phyloP scores from a whole-genome alignment of 495 filamentous ascomycete genomes.

The Neurospora discreta region DNA sequence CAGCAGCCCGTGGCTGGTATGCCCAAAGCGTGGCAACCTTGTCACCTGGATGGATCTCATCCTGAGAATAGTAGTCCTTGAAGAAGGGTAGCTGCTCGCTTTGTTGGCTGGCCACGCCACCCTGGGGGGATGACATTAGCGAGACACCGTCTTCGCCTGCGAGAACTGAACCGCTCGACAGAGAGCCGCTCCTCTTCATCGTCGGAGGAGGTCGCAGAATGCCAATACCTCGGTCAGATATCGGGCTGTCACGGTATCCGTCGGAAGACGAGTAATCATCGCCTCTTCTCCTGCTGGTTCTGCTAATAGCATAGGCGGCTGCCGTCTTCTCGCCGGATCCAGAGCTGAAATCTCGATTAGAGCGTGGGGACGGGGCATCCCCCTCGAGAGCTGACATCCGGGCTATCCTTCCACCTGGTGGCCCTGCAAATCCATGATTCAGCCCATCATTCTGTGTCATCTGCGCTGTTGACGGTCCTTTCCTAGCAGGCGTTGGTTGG shows the following conservation, averaged over 20 bases:
- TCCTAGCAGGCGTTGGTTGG: conserved; percentile 70
- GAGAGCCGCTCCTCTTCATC: conserved; percentile 62
- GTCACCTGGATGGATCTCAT: conserved; percentile 88
- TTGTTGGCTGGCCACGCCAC: conserved; percentile 69
- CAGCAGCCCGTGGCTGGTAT: conserved; percentile 83
- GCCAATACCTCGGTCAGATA: conserved; percentile 50
- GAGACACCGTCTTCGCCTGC: conserved; percentile 61
- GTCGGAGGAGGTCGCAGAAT: conserved; percentile 51
- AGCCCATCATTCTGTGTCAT: conserved; percentile 30
- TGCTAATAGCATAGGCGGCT: conserved; percentile 24
- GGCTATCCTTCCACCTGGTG: conserved; percentile 82
- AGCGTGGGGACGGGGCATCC: conserved; percentile 44
- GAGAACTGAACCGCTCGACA: conserved; percentile 77
- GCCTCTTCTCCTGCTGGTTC: conserved; percentile 39
- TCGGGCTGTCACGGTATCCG: conserved; percentile 66
- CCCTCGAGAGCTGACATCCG: conserved; percentile 91
- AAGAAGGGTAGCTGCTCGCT: conserved; percentile 92
- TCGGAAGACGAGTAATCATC: conserved; percentile 74
- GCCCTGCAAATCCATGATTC: conserved; percentile 51
- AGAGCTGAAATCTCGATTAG: conserved; percentile 19
- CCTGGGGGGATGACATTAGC: conserved; percentile 71
- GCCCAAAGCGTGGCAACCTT: conserved; percentile 91
- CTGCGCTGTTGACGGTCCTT: conserved; percentile 28
- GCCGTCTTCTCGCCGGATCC: conserved; percentile 25
- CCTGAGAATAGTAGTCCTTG: conserved; percentile 97